These are phyloP conservation scores for Saccharum spontaneum DNA, from an alignment of 176 grass and related monocot genomes.

Conservation along the genomic window DNA sequence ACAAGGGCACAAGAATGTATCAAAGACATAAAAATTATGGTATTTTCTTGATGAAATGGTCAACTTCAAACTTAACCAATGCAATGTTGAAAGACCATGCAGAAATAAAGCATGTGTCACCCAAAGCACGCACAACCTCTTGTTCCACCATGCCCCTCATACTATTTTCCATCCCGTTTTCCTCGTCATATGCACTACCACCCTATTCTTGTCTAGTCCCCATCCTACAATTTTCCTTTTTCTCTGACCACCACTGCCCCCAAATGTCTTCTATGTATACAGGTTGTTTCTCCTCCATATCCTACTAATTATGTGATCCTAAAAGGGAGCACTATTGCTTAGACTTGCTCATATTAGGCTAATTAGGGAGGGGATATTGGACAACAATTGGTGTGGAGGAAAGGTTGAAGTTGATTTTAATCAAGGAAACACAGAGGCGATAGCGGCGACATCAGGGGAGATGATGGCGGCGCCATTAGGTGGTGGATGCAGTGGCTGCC, in stretches of 20 bases:
- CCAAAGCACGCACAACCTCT: background rate
- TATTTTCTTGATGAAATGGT: background rate
- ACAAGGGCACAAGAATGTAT: background rate
- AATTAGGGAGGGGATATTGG: background rate
- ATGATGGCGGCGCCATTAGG: constrained; percentile 28
- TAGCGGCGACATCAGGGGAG: constrained; percentile 11
- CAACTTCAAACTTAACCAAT: background rate
- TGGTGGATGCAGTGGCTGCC: constrained; percentile 25
- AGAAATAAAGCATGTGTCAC: background rate
- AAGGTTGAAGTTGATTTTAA: background rate
- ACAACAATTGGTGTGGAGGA: background rate
- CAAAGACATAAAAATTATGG: background rate
- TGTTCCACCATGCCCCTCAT: background rate
- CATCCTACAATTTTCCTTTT: background rate
- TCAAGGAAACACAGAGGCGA: constrained; percentile 12
- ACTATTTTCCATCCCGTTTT: constrained; percentile 5
- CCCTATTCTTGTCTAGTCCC: constrained; percentile 25
- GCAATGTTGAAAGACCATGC: background rate
- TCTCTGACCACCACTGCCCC: background rate
- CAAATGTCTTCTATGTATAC: constrained; percentile 12
- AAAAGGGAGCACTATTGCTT: background rate
- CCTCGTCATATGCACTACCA: background rate
- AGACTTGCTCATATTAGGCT: background rate
- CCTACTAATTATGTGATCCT: background rate
- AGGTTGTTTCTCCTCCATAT: background rate